A percentile compares a stretch with the other conserved stretches of the same genome.
These are phyloP conservation scores for Peterozyma toletana DNA, from an alignment of 805 yeast genomes.

Conservation along the genomic window DNA sequence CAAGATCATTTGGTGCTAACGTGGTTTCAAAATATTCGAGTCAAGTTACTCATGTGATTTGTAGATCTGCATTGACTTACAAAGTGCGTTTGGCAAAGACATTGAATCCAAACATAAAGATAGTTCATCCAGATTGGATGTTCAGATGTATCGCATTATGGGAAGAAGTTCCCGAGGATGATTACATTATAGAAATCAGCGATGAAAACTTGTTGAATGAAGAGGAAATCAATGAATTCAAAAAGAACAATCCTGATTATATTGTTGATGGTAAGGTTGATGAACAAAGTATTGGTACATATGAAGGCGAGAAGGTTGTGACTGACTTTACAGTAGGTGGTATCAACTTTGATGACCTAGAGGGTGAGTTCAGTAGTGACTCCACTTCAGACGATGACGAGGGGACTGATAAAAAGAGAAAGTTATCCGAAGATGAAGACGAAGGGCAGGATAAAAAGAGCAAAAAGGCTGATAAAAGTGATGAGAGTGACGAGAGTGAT, in stretches of 20 bases:
- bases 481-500: neutral
- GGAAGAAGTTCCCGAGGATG: constrained; percentile 59
- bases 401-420: neutral
- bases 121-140: constrained; percentile 92
- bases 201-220: constrained; percentile 37
- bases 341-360: too few species aligned
- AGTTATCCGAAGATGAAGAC: constrained; percentile 2
- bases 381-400: constrained; percentile 20
- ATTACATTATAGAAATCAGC: constrained; percentile 46
- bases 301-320: constrained; percentile 24
- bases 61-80: constrained; percentile 72
- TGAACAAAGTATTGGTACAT: constrained; percentile 21
- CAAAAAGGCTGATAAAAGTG: neutral
- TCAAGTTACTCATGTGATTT: constrained; percentile 82
- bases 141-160: constrained; percentile 79
- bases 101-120: constrained; percentile 49
- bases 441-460: constrained; percentile 1
- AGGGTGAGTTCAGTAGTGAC: constrained; percentile 30
- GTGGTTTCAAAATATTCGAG: constrained; percentile 67
- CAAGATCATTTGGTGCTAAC: constrained; percentile 82
- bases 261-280: constrained; percentile 16
- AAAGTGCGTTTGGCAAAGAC: constrained; percentile 78
- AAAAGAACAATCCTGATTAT: constrained; percentile 14
- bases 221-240: constrained; percentile 38
- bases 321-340: constrained; percentile 34